These are phyloP conservation scores for Termitomyces sp. DNA, from an alignment of 768 basidiomycete species.

Conservation along the genomic window DNA sequence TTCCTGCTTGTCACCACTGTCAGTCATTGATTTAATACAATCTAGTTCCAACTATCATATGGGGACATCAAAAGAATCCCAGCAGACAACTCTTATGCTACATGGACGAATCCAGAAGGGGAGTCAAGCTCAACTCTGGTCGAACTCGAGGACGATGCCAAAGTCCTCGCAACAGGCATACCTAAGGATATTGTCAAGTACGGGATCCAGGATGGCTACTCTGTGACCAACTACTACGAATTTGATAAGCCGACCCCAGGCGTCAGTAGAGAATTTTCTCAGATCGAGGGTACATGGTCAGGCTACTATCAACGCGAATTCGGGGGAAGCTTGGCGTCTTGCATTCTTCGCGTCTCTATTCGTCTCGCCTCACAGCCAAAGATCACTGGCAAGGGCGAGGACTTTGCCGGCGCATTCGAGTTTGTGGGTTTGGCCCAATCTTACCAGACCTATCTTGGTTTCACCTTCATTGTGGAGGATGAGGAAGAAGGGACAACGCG, in stretches of 20 bases:
- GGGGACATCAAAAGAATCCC: conserved; percentile 27
- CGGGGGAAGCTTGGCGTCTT: conserved; percentile 19
- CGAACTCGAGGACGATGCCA: conserved; percentile 15
- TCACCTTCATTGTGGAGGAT: conserved; percentile 22
- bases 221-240: conserved; percentile 26
- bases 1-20: background rate
- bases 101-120: conserved; percentile 22
- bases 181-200: conserved; percentile 25
- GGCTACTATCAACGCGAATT: conserved; percentile 23
- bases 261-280: conserved; percentile 11
- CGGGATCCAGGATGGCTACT: conserved; percentile 28
- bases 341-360: conserved; percentile 24
- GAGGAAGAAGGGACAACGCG: conserved; percentile 23
- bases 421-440: conserved; percentile 20
- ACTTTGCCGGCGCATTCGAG: conserved; percentile 26
- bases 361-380: conserved; percentile 18
- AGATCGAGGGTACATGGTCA: conserved; percentile 29
- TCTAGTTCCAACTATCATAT: conserved; percentile 27
- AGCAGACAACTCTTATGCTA: conserved; percentile 24
- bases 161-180: conserved; percentile 12
- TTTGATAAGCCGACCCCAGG: conserved; percentile 20
- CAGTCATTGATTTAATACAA: background rate
- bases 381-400: conserved; percentile 28
- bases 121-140: conserved; percentile 9
- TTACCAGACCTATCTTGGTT: conserved; percentile 15